Base-by-base conservation (phyloP, 176 grass and related monocot genomes). In the Eleusine coracana region DNA sequence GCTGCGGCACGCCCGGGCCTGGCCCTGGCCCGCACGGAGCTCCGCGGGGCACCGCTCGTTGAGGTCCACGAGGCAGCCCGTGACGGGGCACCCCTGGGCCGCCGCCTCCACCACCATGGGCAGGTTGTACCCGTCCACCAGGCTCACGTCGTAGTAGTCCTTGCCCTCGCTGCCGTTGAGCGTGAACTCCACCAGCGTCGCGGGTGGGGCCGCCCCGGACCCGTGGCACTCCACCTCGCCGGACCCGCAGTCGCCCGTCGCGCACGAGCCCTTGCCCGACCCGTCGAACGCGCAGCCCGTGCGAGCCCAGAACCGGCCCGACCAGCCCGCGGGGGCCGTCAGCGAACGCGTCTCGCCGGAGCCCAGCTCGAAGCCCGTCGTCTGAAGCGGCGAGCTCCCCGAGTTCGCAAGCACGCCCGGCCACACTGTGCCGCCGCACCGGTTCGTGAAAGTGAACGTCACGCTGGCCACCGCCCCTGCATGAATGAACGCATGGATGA, bases 131-230 rank as follows among this genome's bases (percentile, higher is more conserved):
- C 96, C 96, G 75, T 98, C 96, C 39, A 98, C 92, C 3, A 98
- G 84, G 76, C 96, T 98, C 64, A 98, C 96, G 89, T 98, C 96
- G 86, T 98, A 98, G 82, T 88, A 98, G 74, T 98, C 96, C 85
- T 90, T 91, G 37, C 81, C 85, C 8, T 39, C 84, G n/a, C 73
- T 21, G 55, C 83, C 92, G 87, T 31, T 59, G 20, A 98, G 89
- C 13, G 87, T 95, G 89, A 98, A 98, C 85, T 98, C 96, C 12
- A 69, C 86, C 31, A 98, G 85, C 13, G 96, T 98, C 6, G 85
- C 92, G 6, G 96, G 96, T 14, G 92, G 96, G 0, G 84, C 20
- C 2, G 92, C 96, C 3, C 96, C 96, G 0, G 76, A 10, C 28
- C 96, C 96, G 37, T 34, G 79, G 83, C 96, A 98, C 80, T 98